These are phyloP conservation scores for Ophidiomyces ophidiicola DNA, from an alignment of 2,329 filamentous ascomycete species.

Conservation along the genomic window DNA sequence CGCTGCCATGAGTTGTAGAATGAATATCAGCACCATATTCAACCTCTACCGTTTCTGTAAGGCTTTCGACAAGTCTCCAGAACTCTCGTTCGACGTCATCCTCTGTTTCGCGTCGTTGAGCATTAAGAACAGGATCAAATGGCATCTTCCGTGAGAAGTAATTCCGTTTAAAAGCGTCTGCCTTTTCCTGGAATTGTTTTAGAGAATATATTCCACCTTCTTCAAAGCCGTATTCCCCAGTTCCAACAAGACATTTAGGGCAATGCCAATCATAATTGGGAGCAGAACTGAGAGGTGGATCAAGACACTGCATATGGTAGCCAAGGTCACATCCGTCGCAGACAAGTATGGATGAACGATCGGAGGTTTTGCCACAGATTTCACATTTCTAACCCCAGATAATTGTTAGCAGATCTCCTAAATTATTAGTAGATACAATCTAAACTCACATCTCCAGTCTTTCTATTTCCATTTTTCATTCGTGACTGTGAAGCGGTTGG, in stretches of 20 bases:
- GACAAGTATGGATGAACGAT: slow-evolving; percentile 55
- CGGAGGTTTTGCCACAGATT: slow-evolving; percentile 68
- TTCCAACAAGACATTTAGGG: slow-evolving; percentile 84
- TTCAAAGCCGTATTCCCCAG: slow-evolving; percentile 93
- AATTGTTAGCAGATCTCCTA: slow-evolving; percentile 16
- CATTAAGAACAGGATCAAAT: slow-evolving; percentile 71
- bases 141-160: slow-evolving; percentile 90
- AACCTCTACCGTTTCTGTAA: slow-evolving; percentile 92
- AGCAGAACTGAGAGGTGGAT: slow-evolving; percentile 65
- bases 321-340: slow-evolving; percentile 89
- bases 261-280: slow-evolving; percentile 93
- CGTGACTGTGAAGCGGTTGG: slow-evolving; percentile 54
- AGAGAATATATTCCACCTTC: slow-evolving; percentile 93
- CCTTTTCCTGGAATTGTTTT: slow-evolving; percentile 91
- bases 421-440: not conserved
- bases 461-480: slow-evolving; percentile 45
- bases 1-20: slow-evolving; percentile 92
- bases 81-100: slow-evolving; percentile 95
- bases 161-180: slow-evolving; percentile 82
- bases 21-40: slow-evolving; percentile 98
- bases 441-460: slow-evolving; percentile 46
- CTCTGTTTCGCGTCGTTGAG: slow-evolving; percentile 69
- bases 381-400: slow-evolving; percentile 56
- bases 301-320: slow-evolving; percentile 78
- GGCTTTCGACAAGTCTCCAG: slow-evolving; percentile 84